Evolutionary conservation across 169 alveolate genomes (phyloP).

Genomic region (Perkinsus olseni): DNA sequence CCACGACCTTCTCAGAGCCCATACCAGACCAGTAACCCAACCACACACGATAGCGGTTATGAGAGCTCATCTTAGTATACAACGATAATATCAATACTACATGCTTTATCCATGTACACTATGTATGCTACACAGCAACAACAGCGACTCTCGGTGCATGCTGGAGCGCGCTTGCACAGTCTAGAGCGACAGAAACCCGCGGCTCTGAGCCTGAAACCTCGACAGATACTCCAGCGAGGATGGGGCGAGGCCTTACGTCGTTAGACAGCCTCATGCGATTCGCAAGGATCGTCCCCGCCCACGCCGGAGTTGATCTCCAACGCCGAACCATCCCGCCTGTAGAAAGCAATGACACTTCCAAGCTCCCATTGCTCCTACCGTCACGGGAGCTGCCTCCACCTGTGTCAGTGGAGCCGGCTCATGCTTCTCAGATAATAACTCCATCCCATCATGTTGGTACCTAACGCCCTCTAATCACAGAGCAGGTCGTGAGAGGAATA

Average conservation of each 20-base stretch:
- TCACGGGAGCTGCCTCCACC: conserved; percentile 61
- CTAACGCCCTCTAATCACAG: neutral
- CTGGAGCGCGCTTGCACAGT: too few species aligned
- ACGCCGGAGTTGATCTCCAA: conserved; percentile 44
- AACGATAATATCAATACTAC: too few species aligned
- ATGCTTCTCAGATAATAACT: conserved; percentile 57
- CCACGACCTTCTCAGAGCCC: too few species aligned
- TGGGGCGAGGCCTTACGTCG: neutral
- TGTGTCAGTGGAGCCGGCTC: conserved; percentile 52
- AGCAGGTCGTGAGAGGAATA: too few species aligned
- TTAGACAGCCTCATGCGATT: conserved; percentile 54
- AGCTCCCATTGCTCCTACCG: neutral
- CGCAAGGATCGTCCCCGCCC: conserved; percentile 64
- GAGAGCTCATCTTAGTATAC: too few species aligned
- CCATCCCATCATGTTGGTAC: conserved; percentile 26
- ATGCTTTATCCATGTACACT: too few species aligned
- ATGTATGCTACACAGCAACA: too few species aligned
- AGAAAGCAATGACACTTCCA: neutral
- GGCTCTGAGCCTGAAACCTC: conserved; percentile 45
- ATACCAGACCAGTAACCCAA: too few species aligned
- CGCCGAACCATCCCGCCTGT: conserved; percentile 50
- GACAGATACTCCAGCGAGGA: neutral
- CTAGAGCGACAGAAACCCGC: too few species aligned
- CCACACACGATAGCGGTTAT: too few species aligned
- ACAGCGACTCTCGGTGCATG: too few species aligned